Evolutionary conservation across 2,329 filamentous ascomycete genomes (phyloP), one percentile per base, ranked within the genome.

Genomic region (Scolecobasidium constrictum): DNA sequence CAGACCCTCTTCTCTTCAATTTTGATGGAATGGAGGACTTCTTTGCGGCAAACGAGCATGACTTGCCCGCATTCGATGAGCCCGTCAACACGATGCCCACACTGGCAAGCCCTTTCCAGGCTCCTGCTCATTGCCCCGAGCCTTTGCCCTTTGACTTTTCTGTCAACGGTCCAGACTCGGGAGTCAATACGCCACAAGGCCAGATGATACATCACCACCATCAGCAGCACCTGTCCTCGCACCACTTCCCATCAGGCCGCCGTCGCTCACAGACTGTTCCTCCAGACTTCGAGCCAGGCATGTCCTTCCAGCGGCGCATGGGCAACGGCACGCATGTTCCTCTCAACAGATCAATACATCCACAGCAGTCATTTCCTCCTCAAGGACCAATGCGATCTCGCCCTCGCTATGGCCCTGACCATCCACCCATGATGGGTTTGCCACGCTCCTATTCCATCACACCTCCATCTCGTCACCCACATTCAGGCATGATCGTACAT

Each of bases 201-300:
- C n/a, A n/a, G n/a, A n/a, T n/a, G n/a, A n/a, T n/a, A n/a, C n/a
- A n/a, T n/a, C n/a, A n/a, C n/a, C n/a, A n/a, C n/a, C n/a, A n/a
- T n/a, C n/a, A n/a, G n/a, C n/a, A n/a, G n/a, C n/a, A n/a, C n/a
- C n/a, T n/a, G n/a, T n/a, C n/a, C n/a, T n/a, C n/a, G n/a, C n/a
- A n/a, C n/a, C n/a, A n/a, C n/a, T n/a, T n/a, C n/a, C n/a, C n/a
- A n/a, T n/a, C n/a, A 16, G 28, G 28, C 23, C 22, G 38, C 3
- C 38, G 38, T 31, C 26, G 38, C 16, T 41, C 38, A 3, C 38
- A 41, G 16, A 41, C 26, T 2, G 38, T 41, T 3, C 38, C 38
- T 18, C 38, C 38, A 21, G 38, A 41, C n/a, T 31, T 34, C 16
- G 33, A 28, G 21, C 17, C 19, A n/a, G 26, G 38, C 22, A 41